Evolutionary conservation across 164 flowering plant genomes (phyloP).

Genomic region (Taxillus chinensis): DNA sequence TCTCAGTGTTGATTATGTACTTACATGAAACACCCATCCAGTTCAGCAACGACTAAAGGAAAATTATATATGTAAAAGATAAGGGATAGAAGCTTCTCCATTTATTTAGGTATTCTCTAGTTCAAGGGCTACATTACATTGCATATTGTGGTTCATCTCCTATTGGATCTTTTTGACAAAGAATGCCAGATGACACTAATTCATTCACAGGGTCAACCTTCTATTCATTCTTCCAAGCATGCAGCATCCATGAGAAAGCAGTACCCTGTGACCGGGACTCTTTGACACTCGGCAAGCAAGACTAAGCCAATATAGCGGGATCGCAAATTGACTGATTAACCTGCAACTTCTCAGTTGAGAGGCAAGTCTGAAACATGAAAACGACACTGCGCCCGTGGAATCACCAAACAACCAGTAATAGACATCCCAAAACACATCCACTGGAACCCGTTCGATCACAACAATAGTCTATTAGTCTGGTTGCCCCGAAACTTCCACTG

Average conservation of each 20-base stretch:
- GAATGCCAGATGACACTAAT: too few relatives aligned
- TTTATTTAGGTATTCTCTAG: too few relatives aligned
- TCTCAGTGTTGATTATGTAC: neutral
- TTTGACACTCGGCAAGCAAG: neutral
- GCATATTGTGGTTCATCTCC: too few relatives aligned
- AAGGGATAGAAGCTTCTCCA: too few relatives aligned
- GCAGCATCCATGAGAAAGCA: neutral
- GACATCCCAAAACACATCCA: constrained; percentile 1
- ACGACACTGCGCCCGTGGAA: neutral
- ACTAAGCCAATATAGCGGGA: neutral
- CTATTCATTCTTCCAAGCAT: constrained; percentile 2
- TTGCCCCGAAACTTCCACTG: constrained; percentile 1
- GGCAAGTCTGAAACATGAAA: neutral
- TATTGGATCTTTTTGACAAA: too few relatives aligned
- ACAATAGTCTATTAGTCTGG: neutral
- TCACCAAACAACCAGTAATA: neutral
- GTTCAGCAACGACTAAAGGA: too few relatives aligned
- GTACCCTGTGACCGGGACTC: neutral
- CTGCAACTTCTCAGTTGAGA: too few relatives aligned
- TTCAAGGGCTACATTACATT: too few relatives aligned
- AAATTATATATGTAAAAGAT: too few relatives aligned
- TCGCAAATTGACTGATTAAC: neutral
- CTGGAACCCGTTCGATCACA: neutral
- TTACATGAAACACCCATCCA: too few relatives aligned
- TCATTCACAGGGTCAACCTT: neutral